A percentile compares a stretch with the other conserved stretches of the same genome.
These are phyloP conservation scores for Hypoxylon perforatum DNA, from an alignment of 495 filamentous ascomycete genomes.

Conservation along the genomic window DNA sequence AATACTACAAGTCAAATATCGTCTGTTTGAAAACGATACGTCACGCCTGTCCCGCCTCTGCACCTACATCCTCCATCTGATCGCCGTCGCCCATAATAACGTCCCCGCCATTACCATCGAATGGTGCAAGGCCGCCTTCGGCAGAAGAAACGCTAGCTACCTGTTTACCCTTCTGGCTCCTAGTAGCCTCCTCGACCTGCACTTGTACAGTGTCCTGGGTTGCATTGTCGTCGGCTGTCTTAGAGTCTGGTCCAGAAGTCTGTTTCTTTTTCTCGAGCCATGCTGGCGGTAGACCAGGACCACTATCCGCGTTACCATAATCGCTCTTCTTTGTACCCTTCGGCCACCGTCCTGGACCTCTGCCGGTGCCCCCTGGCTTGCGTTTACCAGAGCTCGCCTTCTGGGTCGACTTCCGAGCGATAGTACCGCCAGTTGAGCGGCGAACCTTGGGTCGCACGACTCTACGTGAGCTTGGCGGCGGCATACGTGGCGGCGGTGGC, in stretches of 20 bases:
- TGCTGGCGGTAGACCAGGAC: slow-evolving; percentile 63
- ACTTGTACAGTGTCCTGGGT: slow-evolving; percentile 56
- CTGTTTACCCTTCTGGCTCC: slow-evolving; percentile 45
- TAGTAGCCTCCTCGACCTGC: slow-evolving; percentile 49
- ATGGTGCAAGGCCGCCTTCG: slow-evolving; percentile 15
- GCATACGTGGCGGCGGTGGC: slow-evolving; percentile 36
- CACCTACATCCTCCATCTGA: slow-evolving; percentile 41
- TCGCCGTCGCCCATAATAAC: slow-evolving; percentile 32
- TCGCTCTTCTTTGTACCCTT: slow-evolving; percentile 68
- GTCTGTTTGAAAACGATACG: background rate
- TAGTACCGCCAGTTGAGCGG: slow-evolving; percentile 31
- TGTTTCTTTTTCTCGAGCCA: slow-evolving; percentile 54
- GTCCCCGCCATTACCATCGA: slow-evolving; percentile 10
- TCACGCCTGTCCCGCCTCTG: slow-evolving; percentile 44
- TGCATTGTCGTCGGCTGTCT: slow-evolving; percentile 44
- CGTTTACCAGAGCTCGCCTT: slow-evolving; percentile 51
- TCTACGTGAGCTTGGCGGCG: slow-evolving; percentile 33
- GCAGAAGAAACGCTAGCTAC: slow-evolving; percentile 34
- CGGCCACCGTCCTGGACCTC: slow-evolving; percentile 63
- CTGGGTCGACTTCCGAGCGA: slow-evolving; percentile 37
- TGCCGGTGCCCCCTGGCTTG: slow-evolving; percentile 64
- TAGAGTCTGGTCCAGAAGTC: slow-evolving; percentile 32
- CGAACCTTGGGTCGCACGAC: slow-evolving; percentile 42
- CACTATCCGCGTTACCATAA: slow-evolving; percentile 66
- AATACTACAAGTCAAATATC: background rate